Evolutionary conservation across 768 basidiomycete genomes (phyloP).

Genomic region (Trametes gibbosa): DNA sequence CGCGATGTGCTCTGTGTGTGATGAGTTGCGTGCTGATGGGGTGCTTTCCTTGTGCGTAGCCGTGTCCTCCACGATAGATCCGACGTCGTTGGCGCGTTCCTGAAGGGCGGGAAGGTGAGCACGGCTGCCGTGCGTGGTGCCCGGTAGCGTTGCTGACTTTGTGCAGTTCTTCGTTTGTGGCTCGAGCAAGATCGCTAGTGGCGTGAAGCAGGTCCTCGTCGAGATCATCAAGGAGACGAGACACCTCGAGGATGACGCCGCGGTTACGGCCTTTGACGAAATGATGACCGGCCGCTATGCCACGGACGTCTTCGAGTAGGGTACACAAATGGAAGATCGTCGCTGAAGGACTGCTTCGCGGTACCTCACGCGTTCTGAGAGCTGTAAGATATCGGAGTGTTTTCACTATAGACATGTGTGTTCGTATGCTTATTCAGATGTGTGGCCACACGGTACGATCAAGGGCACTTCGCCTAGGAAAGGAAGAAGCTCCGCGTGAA

Average conservation of each 20-base stretch:
- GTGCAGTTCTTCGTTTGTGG: constrained; percentile 40
- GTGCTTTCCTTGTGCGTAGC: constrained; percentile 28
- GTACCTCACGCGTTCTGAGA: too few species aligned
- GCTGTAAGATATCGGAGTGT: not conserved
- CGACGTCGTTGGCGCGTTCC: constrained; percentile 31
- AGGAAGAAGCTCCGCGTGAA: too few species aligned
- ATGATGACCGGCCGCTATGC: constrained; percentile 39
- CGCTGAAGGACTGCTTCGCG: too few species aligned
- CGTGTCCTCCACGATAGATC: constrained; percentile 40
- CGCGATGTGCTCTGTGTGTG: not conserved
- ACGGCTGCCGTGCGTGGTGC: not conserved
- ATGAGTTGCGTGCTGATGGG: not conserved
- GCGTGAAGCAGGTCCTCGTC: constrained; percentile 35
- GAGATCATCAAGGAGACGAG: constrained; percentile 31
- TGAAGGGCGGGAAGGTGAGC: constrained; percentile 34
- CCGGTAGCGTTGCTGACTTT: not conserved
- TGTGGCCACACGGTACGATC: too few species aligned
- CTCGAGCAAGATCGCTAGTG: constrained; percentile 33
- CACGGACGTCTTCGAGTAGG: constrained; percentile 43
- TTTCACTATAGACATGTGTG: too few species aligned
- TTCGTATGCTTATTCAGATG: too few species aligned
- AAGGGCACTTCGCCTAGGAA: too few species aligned
- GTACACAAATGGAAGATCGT: too few species aligned
- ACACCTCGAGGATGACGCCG: constrained; percentile 18
- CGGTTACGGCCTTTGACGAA: constrained; percentile 26